Conservation (phyloP, 441 rosid species). For the Monsonia emarginata region DNA sequence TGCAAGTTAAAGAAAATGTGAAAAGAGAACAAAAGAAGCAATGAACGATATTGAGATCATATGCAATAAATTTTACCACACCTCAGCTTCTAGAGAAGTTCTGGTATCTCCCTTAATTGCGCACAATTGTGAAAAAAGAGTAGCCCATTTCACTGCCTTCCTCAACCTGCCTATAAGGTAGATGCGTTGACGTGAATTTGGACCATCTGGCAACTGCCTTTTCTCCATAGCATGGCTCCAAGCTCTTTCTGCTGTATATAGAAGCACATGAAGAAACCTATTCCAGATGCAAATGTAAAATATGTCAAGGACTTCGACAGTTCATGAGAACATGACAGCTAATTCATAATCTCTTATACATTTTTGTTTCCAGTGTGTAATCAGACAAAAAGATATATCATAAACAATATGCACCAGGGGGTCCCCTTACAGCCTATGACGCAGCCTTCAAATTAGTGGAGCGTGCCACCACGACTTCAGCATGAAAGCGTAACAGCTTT, state of each 20-base stretch:
- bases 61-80: slow-evolving; percentile 15
- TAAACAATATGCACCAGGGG: not conserved
- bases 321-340: not conserved
- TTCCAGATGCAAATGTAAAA: slow-evolving; percentile 20
- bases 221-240: slow-evolving; percentile 99
- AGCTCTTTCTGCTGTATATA: slow-evolving; percentile 90
- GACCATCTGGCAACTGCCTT: slow-evolving; percentile 89
- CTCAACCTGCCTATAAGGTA: slow-evolving; percentile 86
- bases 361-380: too few species aligned
- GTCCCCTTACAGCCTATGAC: not conserved
- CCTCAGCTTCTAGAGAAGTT: slow-evolving; percentile 95
- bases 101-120: slow-evolving; percentile 74
- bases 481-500: too few species aligned
- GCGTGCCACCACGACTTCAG: not conserved
- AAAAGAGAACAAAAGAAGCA: not conserved
- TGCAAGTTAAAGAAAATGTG: not conserved
- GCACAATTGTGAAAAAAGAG: slow-evolving; percentile 66
- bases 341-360: too few species aligned
- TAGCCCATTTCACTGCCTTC: slow-evolving; percentile 93
- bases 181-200: slow-evolving; percentile 73
- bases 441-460: not conserved
- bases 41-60: not conserved
- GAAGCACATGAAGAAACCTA: slow-evolving; percentile 87
- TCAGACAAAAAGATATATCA: too few species aligned
- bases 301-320: slow-evolving; percentile 8